These are phyloP conservation scores for Eutrema heterophyllum DNA, from an alignment of 345 rosid genomes.

Conservation along the genomic window DNA sequence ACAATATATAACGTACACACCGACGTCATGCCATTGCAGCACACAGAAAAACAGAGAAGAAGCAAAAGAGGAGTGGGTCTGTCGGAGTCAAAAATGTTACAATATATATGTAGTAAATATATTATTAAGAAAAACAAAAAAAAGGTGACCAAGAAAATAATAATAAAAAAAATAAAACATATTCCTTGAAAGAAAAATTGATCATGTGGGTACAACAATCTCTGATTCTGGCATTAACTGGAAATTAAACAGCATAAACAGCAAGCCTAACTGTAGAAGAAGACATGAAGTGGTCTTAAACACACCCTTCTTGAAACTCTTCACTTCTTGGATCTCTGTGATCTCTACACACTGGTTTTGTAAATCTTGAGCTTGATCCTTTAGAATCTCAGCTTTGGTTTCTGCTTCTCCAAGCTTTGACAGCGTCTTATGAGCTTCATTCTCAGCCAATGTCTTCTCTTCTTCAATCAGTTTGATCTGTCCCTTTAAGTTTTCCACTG, in stretches of 20 bases:
- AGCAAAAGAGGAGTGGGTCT: not conserved
- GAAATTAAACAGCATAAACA: conserved; percentile 41
- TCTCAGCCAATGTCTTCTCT: conserved; percentile 39
- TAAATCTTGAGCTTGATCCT: conserved; percentile 50
- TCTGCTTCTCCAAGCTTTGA: conserved; percentile 45
- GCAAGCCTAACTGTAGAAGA: conserved; percentile 51
- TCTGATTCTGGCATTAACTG: conserved; percentile 37
- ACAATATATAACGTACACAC: not conserved
- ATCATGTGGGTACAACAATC: conserved; percentile 56
- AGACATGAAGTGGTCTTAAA: conserved; percentile 45
- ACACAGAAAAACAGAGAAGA: not conserved
- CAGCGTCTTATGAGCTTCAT: conserved; percentile 37
- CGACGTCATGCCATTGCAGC: conserved; percentile 13
- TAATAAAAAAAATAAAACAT: not conserved
- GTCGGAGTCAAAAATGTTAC: not conserved
- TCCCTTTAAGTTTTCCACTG: conserved; percentile 39
- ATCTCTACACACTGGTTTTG: conserved; percentile 43
- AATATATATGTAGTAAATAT: not conserved
- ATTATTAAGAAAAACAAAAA: not conserved
- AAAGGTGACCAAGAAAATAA: not conserved
- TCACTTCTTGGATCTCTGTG: conserved; percentile 41
- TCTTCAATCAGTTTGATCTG: conserved; percentile 34
- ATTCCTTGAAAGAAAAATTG: conserved; percentile 9
- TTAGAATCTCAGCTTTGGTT: conserved; percentile 41
- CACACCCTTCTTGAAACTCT: conserved; percentile 46